A percentile compares a stretch with the other conserved stretches of the same genome.
These are phyloP conservation scores for Talaromyces amestolkiae DNA, from an alignment of 2,329 filamentous ascomycete genomes.

Conservation along the genomic window DNA sequence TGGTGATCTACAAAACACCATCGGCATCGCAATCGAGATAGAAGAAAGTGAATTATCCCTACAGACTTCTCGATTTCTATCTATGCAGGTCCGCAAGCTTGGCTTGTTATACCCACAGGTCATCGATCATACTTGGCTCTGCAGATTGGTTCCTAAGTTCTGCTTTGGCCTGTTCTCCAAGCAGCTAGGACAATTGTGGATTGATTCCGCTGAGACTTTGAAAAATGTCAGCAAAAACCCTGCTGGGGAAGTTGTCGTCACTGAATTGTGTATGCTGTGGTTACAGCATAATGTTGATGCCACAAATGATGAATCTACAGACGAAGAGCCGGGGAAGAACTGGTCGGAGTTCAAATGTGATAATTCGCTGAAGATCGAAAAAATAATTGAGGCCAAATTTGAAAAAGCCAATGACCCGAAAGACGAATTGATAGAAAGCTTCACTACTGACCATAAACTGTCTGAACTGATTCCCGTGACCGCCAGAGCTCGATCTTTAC, in stretches of 20 bases:
- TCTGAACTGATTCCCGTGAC: conserved; percentile 40
- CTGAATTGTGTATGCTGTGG: conserved; percentile 75
- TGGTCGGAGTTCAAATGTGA: conserved; percentile 73
- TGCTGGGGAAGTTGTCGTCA: conserved; percentile 69
- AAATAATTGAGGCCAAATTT: conserved; percentile 53
- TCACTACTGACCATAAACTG: conserved; percentile 60
- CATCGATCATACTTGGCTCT: conserved; percentile 62
- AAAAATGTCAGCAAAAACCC: conserved; percentile 70
- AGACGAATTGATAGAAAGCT: conserved; percentile 60
- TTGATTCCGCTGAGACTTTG: conserved; percentile 73
- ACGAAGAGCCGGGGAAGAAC: conserved; percentile 27
- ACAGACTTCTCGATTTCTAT: conserved; percentile 71
- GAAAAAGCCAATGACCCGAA: conserved; percentile 53
- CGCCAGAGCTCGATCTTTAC: conserved; percentile 73
- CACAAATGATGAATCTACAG: conserved; percentile 13
- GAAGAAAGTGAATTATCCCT: conserved; percentile 77
- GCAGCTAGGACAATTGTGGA: conserved; percentile 81
- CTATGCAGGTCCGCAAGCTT: conserved; percentile 82
- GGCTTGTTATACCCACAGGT: conserved; percentile 62
- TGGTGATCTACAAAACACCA: conserved; percentile 46
- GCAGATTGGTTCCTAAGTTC: conserved; percentile 72
- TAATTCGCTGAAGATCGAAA: conserved; percentile 63
- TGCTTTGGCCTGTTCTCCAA: conserved; percentile 88
- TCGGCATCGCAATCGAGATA: conserved; percentile 67
- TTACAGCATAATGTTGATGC: conserved; percentile 45